Conservation (phyloP, 179 eudicot genomes). For the Amaranthus tricolor region DNA sequence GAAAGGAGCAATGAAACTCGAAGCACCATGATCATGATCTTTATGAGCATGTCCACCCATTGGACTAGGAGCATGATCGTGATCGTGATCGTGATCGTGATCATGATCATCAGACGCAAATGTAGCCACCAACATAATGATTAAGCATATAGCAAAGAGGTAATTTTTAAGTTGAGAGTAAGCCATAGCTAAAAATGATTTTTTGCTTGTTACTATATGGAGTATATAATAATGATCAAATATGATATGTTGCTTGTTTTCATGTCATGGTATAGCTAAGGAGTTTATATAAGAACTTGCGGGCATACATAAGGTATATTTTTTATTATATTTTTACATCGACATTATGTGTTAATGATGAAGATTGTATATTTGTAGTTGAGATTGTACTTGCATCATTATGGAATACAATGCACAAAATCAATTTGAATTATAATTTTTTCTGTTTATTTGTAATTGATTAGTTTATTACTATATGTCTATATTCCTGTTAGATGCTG, state of each 20-base stretch:
- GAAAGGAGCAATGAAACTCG: constrained; percentile 5
- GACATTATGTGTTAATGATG: constrained; percentile 9
- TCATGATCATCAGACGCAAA: constrained; percentile 3
- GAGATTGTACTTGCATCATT: not conserved
- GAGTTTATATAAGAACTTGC: not conserved
- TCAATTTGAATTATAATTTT: not conserved
- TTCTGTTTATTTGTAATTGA: not conserved
- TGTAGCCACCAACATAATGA: constrained; percentile 8
- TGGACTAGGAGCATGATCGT: not conserved
- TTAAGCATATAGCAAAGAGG: constrained; percentile 10
- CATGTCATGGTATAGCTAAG: too few relatives aligned
- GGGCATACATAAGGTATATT: not conserved
- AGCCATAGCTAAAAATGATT: not conserved
- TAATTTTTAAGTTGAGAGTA: not conserved
- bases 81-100: not conserved
- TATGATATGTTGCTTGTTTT: too few relatives aligned
- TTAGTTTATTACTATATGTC: not conserved
- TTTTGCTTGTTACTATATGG: too few relatives aligned
- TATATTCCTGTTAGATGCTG: not conserved
- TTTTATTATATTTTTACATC: not conserved
- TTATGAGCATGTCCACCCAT: not conserved
- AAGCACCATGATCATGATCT: constrained; percentile 12
- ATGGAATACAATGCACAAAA: not conserved
- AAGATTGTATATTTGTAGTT: not conserved
- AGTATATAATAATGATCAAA: too few relatives aligned